Conservation (phyloP, 805 yeast species). For the Ogataea paradorogensis region DNA sequence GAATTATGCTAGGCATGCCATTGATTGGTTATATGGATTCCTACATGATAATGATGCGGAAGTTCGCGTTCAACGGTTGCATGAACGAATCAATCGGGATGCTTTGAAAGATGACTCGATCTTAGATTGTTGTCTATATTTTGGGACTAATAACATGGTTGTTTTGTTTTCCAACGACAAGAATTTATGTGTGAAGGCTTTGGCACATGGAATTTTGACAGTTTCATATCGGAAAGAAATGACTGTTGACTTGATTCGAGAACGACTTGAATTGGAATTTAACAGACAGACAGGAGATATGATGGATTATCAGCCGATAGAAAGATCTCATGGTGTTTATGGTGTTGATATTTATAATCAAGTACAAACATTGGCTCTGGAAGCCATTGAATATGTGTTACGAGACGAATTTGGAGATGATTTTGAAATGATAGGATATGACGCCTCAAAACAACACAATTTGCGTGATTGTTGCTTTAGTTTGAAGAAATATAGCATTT, state of each 20-base stretch:
- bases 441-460: conserved; percentile 32
- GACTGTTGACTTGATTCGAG: conserved; percentile 43
- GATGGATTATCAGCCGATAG: conserved; percentile 11
- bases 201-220: conserved; percentile 62
- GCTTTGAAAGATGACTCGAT: conserved; percentile 75
- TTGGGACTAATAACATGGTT: conserved; percentile 45
- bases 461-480: conserved; percentile 43
- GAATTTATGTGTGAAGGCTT: conserved; percentile 76
- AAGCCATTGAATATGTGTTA: conserved; percentile 52
- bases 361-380: conserved; percentile 37
- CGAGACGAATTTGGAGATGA: conserved; percentile 57
- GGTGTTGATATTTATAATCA: conserved; percentile 37
- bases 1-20: conserved; percentile 61
- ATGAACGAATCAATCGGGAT: conserved; percentile 47
- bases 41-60: conserved; percentile 51
- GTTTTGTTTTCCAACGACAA: conserved; percentile 78
- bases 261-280: conserved; percentile 29
- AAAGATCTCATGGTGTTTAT: not conserved
- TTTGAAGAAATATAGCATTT: conserved; percentile 47
- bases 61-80: conserved; percentile 62
- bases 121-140: conserved; percentile 76
- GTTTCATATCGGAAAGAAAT: conserved; percentile 49
- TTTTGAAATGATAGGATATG: conserved; percentile 48
- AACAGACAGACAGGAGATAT: conserved; percentile 14
- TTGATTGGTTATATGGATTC: conserved; percentile 67